These are phyloP conservation scores for Citrus inodora DNA, from an alignment of 345 rosid species.

Conservation along the genomic window DNA sequence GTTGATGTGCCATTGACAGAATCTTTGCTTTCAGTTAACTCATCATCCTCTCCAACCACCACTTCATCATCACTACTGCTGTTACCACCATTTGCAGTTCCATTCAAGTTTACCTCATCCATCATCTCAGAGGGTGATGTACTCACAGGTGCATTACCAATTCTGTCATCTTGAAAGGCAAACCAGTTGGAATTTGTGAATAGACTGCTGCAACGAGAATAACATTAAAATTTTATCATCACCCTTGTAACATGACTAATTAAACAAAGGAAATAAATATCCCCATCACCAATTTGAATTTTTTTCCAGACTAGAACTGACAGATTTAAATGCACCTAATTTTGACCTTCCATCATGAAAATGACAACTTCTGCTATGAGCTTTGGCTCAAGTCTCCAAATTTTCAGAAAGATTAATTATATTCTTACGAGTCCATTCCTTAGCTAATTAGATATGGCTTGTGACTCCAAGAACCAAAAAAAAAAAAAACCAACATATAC, in stretches of 20 bases:
- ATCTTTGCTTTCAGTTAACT: conserved; percentile 48
- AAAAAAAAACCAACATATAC: background rate
- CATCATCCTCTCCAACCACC: conserved; percentile 76
- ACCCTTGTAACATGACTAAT: background rate
- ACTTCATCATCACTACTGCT: conserved; percentile 91
- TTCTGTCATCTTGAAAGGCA: conserved; percentile 83
- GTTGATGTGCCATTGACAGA: conserved; percentile 47
- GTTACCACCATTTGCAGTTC: conserved; percentile 54
- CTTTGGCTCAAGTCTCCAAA: background rate
- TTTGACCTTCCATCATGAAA: no score
- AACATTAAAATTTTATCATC: background rate
- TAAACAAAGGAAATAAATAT: background rate
- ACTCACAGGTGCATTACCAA: conserved; percentile 47
- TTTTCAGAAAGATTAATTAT: background rate
- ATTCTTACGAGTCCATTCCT: background rate
- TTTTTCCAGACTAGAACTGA: no score
- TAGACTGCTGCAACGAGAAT: conserved; percentile 48
- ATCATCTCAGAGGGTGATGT: conserved; percentile 56
- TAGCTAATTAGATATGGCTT: background rate
- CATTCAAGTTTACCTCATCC: conserved; percentile 80
- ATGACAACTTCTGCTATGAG: background rate
- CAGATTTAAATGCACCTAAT: no score
- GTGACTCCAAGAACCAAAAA: background rate
- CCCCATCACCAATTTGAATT: background rate
- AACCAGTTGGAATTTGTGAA: conserved; percentile 98